Conservation (phyloP, 768 basidiomycete genomes). For the Hemileccinum impolitum region DNA sequence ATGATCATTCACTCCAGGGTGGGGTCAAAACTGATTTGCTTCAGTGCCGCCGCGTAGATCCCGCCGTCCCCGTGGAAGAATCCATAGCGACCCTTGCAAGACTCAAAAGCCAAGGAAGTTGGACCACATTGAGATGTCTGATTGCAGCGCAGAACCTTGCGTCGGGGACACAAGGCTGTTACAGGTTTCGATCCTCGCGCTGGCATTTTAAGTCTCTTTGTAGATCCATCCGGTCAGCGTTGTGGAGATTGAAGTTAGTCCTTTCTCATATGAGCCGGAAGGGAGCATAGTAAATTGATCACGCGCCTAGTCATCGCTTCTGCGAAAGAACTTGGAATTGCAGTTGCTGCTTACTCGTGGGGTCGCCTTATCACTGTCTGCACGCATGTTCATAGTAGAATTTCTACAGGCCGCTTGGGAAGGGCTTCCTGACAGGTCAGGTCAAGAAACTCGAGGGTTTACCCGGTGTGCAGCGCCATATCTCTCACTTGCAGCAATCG, state of each 20-base stretch:
- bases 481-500: not conserved
- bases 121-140: conserved; percentile 57
- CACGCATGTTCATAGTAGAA: not conserved
- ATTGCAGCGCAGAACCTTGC: conserved; percentile 55
- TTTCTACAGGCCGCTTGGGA: conserved; percentile 47
- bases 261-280: conserved; percentile 53
- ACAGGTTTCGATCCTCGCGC: not conserved
- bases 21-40: no score
- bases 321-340: conserved; percentile 50
- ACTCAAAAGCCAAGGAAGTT: conserved; percentile 29
- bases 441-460: conserved; percentile 40
- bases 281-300: conserved; percentile 31
- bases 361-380: conserved; percentile 2
- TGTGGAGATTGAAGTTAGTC: conserved; percentile 66
- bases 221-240: conserved; percentile 54
- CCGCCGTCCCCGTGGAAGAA: no score
- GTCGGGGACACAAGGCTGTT: conserved; percentile 28
- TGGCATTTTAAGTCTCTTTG: not conserved
- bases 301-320: conserved; percentile 44
- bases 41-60: no score
- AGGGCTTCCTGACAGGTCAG: conserved; percentile 50
- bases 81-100: no score
- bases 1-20: not conserved
- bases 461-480: conserved; percentile 17
- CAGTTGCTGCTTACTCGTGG: conserved; percentile 65